A percentile compares a stretch with the other conserved stretches of the same genome.
Evolutionary conservation across 202 grass and related monocot species (phyloP).

Genomic region (Bolboschoenoplectus hybrid): DNA sequence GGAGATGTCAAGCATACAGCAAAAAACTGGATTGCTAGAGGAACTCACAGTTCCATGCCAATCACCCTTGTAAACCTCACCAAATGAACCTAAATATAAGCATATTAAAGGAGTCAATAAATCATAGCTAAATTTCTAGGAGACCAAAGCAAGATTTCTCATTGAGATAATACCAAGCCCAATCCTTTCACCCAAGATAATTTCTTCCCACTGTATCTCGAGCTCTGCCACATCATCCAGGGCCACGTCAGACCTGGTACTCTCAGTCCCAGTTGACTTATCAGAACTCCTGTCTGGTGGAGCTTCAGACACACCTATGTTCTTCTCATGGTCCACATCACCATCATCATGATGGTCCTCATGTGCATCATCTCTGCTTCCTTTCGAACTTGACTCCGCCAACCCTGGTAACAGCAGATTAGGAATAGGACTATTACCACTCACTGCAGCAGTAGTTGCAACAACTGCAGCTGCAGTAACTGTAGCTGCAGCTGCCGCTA

Average conservation of each 20-base stretch:
- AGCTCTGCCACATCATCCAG: conserved; percentile 79
- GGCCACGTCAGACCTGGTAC: conserved; percentile 75
- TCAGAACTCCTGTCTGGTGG: conserved; percentile 75
- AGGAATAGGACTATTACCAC: conserved; percentile 41
- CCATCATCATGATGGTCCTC: conserved; percentile 54
- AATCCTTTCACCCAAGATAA: conserved; percentile 83
- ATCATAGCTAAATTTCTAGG: conserved; percentile 32
- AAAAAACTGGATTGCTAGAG: conserved; percentile 30
- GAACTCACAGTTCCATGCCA: conserved; percentile 98
- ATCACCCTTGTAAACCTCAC: conserved; percentile 97
- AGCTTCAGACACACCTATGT: conserved; percentile 47
- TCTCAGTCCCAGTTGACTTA: conserved; percentile 88
- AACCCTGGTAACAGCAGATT: conserved; percentile 35
- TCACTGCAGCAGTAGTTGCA: conserved; percentile 86
- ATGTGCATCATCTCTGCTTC: conserved; percentile 32
- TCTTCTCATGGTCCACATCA: conserved; percentile 57
- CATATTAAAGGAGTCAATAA: conserved; percentile 40
- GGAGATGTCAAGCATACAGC: conserved; percentile 2
- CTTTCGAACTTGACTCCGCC: conserved; percentile 50
- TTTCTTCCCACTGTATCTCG: conserved; percentile 96
- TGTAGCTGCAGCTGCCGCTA: conserved; percentile 77
- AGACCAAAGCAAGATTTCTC: conserved; percentile 39
- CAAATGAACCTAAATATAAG: conserved; percentile 82
- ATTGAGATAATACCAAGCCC: conserved; percentile 74
- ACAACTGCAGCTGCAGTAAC: conserved; percentile 91